These are phyloP conservation scores for Starmerella riodocensis DNA, from an alignment of 805 yeast species.

Conservation along the genomic window DNA sequence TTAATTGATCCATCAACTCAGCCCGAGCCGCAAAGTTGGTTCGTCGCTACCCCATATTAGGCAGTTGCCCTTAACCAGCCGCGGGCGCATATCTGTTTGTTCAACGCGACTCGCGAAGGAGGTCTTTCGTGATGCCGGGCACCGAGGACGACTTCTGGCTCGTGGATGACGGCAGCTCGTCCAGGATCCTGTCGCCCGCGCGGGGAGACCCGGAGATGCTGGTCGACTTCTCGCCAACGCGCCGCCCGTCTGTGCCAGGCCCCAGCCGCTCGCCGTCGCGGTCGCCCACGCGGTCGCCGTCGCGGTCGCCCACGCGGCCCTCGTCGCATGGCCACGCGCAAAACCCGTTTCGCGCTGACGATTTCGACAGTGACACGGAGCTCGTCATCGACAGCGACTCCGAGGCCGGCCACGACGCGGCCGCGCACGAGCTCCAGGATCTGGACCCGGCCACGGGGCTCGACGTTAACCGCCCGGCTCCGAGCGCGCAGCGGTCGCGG, in stretches of 20 bases:
- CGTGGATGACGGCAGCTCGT: constrained; percentile 10
- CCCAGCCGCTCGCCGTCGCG: neutral
- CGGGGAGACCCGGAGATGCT: neutral
- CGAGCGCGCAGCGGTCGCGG: neutral
- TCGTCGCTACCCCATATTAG: too few relatives aligned
- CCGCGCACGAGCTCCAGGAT: constrained; percentile 19
- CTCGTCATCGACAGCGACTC: constrained; percentile 2
- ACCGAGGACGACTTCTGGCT: constrained; percentile 21
- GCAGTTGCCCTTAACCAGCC: too few relatives aligned
- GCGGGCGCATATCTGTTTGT: too few relatives aligned
- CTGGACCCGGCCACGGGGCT: constrained; percentile 14
- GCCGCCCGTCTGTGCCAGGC: neutral
- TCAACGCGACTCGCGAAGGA: too few relatives aligned
- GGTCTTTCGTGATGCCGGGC: too few relatives aligned
- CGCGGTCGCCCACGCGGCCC: neutral
- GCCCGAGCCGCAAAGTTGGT: too few relatives aligned
- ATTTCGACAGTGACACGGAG: neutral
- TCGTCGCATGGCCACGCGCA: neutral
- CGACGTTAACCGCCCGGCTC: neutral
- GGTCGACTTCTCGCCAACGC: neutral
- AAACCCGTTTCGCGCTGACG: constrained; percentile 5
- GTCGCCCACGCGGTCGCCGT: constrained; percentile 2
- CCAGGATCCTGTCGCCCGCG: neutral
- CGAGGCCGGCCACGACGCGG: too few relatives aligned
- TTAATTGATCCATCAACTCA: too few relatives aligned